A percentile compares a stretch with the other conserved stretches of the same genome.
Evolutionary conservation across 768 basidiomycete species (phyloP).

Genomic region (Xerocomus spinulosus): DNA sequence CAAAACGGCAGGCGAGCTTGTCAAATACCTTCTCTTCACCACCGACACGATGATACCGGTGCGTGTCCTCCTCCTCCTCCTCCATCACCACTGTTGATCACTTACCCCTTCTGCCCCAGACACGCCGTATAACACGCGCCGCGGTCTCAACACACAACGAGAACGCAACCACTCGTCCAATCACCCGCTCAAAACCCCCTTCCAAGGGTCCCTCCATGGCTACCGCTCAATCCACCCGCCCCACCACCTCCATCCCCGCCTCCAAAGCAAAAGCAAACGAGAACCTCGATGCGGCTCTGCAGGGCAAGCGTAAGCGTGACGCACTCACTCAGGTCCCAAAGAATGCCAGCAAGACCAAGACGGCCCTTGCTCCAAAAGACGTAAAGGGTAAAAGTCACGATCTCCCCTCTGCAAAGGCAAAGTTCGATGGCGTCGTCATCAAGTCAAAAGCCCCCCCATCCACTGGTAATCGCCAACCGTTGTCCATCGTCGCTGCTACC

Average conservation of each 20-base stretch:
- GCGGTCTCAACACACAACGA: slow-evolving; percentile 55
- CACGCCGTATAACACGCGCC: slow-evolving; percentile 59
- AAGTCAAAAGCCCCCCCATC: slow-evolving; percentile 40
- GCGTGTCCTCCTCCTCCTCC: slow-evolving; percentile 10
- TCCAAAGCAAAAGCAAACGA: slow-evolving; percentile 36
- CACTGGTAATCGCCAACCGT: slow-evolving; percentile 43
- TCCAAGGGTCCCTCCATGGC: slow-evolving; percentile 36
- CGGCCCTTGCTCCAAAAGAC: slow-evolving; percentile 30
- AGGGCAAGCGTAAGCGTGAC: slow-evolving; percentile 71
- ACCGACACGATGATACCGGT: slow-evolving; percentile 41
- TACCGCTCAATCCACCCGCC: slow-evolving; percentile 35
- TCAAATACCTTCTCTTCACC: slow-evolving; percentile 30
- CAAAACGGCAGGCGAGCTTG: slow-evolving; percentile 31
- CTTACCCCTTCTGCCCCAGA: slow-evolving; percentile 33
- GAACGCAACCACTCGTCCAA: slow-evolving; percentile 63
- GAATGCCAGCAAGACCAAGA: slow-evolving; percentile 40
- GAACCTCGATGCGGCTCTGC: slow-evolving; percentile 41
- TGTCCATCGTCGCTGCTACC: slow-evolving; percentile 47
- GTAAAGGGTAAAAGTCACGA: slow-evolving; percentile 55
- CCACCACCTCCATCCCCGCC: slow-evolving; percentile 37
- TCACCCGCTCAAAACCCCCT: slow-evolving; percentile 57
- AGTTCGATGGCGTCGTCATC: slow-evolving; percentile 60
- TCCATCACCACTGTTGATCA: no score
- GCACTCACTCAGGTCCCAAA: slow-evolving; percentile 69
- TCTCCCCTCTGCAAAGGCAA: slow-evolving; percentile 40